Base-by-base conservation (phyloP, 352 stramenopile species). In the Phytopythium montanum region DNA sequence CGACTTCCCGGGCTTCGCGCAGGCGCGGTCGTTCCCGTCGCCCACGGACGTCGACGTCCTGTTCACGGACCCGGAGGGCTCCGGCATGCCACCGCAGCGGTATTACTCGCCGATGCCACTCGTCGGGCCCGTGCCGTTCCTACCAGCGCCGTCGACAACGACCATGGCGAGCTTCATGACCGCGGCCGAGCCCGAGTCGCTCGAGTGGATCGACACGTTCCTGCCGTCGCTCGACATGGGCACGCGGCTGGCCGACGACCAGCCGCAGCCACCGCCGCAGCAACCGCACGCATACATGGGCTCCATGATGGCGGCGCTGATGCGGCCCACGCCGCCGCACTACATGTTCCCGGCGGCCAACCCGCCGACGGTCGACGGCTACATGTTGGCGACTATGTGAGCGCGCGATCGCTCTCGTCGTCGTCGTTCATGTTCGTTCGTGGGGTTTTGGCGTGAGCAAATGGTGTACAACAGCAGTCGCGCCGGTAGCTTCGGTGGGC, bases 151-250 rank as follows among this genome's bases (percentile, higher is more conserved):
- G 6, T 25, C 39, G n/a, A 19, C 18, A 1, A n/a, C 39, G 18
- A 25, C 39, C 28, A 21, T 31, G 18, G 19, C 21, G 4, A n/a
- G 46, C 26, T 53, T 65, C 31, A 39, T 70, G 48, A 56, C 50
- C 25, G 60, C 61, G 29, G 60, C 68, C 56, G 69, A 79, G 9
- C 55, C 70, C 52, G 79, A 88, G 28, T 85, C 78, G n/a, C 64
- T 87, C 56, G 79, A 88, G 51, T 87, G 79, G 79, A 81, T 88
- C 56, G 79, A 87, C 59, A 73, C 60, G 50, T 84, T 81, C 50
- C 57, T 88, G 31, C 79, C 78, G n/a, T 84, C 75, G 18, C 61
- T 82, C 13, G 70, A 76, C 10, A 21, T 60, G 31, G n/a, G 9
- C 44, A 34, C 34, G 1, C 56, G 57, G 54, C 52, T 53, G 12